These are phyloP conservation scores for Pichia rugopelliculosa DNA, from an alignment of 805 yeast genomes.

Conservation along the genomic window DNA sequence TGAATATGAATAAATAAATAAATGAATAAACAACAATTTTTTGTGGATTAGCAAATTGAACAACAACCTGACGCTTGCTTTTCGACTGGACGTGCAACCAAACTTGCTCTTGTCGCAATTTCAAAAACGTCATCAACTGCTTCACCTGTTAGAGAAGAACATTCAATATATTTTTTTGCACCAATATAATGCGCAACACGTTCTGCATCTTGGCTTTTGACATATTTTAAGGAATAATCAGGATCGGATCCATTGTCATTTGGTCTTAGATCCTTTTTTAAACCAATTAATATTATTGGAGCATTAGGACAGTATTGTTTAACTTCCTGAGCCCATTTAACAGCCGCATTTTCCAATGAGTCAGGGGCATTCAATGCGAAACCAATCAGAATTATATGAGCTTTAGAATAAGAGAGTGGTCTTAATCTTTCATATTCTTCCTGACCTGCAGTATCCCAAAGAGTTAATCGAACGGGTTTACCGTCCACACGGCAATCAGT, in stretches of 20 bases:
- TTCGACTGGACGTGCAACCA: conserved; percentile 46
- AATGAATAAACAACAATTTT: background rate
- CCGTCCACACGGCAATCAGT: conserved; percentile 94
- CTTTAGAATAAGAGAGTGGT: conserved; percentile 81
- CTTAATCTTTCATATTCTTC: conserved; percentile 89
- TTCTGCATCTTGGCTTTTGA: conserved; percentile 54
- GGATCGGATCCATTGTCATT: conserved; percentile 28
- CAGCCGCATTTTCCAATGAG: conserved; percentile 71
- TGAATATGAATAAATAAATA: background rate
- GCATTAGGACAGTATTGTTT: conserved; percentile 70
- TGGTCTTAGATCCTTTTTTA: conserved; percentile 72
- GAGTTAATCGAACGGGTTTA: conserved; percentile 75
- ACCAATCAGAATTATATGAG: conserved; percentile 79
- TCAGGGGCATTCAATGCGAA: conserved; percentile 83
- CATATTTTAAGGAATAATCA: conserved; percentile 34
- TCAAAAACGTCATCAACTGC: conserved; percentile 94
- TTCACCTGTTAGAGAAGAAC: conserved; percentile 89
- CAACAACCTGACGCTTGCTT: conserved; percentile 38
- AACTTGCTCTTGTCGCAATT: conserved; percentile 77
- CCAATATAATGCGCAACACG: conserved; percentile 70
- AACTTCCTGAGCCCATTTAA: conserved; percentile 87
- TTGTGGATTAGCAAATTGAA: conserved; percentile 22
- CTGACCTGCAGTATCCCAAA: conserved; percentile 97
- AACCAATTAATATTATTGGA: conserved; percentile 73
- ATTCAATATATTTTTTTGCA: conserved; percentile 76